Evolutionary conservation across 2,329 filamentous ascomycete genomes (phyloP).

Genomic region (Claviceps fusiformis): DNA sequence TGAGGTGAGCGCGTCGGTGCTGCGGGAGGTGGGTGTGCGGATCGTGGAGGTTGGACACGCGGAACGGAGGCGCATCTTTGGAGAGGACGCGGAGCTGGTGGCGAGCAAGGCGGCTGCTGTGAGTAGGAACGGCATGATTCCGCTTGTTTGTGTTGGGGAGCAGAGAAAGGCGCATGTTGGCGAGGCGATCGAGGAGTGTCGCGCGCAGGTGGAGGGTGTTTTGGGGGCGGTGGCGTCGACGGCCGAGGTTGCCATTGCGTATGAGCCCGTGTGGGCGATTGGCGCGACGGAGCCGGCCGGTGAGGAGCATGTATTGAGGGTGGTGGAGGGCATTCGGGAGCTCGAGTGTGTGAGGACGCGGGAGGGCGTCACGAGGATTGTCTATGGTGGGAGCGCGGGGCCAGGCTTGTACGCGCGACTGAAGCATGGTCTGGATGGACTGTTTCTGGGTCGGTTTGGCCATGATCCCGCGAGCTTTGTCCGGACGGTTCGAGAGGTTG

Average conservation of each 20-base stretch:
- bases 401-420: constrained; percentile 60
- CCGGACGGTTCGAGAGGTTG: constrained; percentile 60
- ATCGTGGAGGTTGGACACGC: constrained; percentile 74
- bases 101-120: constrained; percentile 58
- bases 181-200: constrained; percentile 51
- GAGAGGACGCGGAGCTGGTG: constrained; percentile 57
- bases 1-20: constrained; percentile 55
- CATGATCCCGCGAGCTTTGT: constrained; percentile 62
- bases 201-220: constrained; percentile 49
- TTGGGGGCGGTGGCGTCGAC: constrained; percentile 45
- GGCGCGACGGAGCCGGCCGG: constrained; percentile 59
- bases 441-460: constrained; percentile 71
- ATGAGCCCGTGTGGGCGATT: constrained; percentile 85
- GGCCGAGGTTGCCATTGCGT: constrained; percentile 63
- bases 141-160: constrained; percentile 73
- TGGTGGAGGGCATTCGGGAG: constrained; percentile 49
- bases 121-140: constrained; percentile 55
- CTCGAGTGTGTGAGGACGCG: constrained; percentile 37
- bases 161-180: constrained; percentile 35
- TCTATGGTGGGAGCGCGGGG: constrained; percentile 76
- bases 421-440: constrained; percentile 57
- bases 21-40: constrained; percentile 53
- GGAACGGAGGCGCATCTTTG: constrained; percentile 58
- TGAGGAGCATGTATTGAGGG: constrained; percentile 57
- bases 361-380: constrained; percentile 47